Conservation (phyloP, 306 rosid genomes). For the Nissolia schottii region DNA sequence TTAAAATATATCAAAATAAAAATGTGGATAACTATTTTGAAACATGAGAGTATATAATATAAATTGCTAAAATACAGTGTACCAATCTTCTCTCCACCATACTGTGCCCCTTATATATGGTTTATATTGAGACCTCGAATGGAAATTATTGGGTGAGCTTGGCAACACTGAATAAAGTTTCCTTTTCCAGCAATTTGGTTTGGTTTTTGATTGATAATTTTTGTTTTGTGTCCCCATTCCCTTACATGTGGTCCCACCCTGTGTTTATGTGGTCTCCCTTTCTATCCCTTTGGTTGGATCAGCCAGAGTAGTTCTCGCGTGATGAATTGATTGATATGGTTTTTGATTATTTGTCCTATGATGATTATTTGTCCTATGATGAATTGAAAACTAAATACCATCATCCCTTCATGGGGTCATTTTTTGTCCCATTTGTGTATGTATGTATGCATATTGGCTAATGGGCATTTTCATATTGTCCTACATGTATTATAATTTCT, state of each 20-base stretch:
- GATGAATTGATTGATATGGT: constrained; percentile 20
- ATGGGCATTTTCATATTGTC: constrained; percentile 15
- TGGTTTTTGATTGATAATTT: constrained; percentile 37
- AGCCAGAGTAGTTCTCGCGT: constrained; percentile 4
- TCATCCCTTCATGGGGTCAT: background rate
- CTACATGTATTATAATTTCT: background rate
- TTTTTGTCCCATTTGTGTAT: constrained; percentile 26
- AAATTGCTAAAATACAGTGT: background rate
- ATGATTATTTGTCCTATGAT: constrained; percentile 26
- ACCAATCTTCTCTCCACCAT: background rate
- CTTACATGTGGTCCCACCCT: constrained; percentile 44
- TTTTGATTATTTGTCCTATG: constrained; percentile 30
- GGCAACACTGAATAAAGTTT: constrained; percentile 21
- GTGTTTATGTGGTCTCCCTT: constrained; percentile 33
- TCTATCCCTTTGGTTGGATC: constrained; percentile 22
- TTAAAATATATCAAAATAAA: too few relatives aligned
- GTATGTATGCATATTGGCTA: background rate
- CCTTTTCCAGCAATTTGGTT: constrained; percentile 33
- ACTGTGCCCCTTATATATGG: constrained; percentile 18
- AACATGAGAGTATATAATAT: too few relatives aligned
- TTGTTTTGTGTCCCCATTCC: constrained; percentile 30
- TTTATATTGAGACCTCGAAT: constrained; percentile 13
- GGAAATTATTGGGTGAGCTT: constrained; percentile 43
- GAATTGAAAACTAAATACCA: background rate
- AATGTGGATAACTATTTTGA: too few relatives aligned